Evolutionary conservation across 1,284 basidiomycete species (phyloP).

Genomic region (Tilletiaria anomala): DNA sequence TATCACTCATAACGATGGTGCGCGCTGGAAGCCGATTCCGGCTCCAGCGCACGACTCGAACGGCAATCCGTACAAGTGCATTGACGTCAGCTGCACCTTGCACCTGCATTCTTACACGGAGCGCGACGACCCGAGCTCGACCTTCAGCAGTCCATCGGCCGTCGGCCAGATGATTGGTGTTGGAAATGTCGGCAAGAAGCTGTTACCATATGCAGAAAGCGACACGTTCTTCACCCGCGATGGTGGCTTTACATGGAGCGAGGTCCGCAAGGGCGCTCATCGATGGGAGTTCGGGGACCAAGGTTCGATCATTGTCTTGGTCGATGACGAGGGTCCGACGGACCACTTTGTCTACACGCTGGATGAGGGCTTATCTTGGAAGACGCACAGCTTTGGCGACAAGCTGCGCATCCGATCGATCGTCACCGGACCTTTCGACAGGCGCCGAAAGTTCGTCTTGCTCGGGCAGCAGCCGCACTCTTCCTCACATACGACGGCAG

Average conservation of each 20-base stretch:
- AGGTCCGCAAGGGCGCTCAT: slow-evolving; percentile 94
- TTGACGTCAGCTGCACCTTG: slow-evolving; percentile 60
- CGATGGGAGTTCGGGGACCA: slow-evolving; percentile 97
- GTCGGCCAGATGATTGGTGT: slow-evolving; percentile 89
- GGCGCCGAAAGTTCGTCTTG: neutral
- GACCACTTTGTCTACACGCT: slow-evolving; percentile 76
- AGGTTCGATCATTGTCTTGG: slow-evolving; percentile 79
- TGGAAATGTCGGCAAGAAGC: slow-evolving; percentile 79
- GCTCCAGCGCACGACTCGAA: slow-evolving; percentile 66
- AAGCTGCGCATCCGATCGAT: neutral
- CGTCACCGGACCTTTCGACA: neutral
- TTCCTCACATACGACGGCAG: neutral
- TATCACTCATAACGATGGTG: slow-evolving; percentile 96
- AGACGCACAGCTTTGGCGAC: slow-evolving; percentile 63
- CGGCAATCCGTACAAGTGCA: slow-evolving; percentile 60
- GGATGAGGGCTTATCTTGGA: slow-evolving; percentile 75
- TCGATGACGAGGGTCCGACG: slow-evolving; percentile 83
- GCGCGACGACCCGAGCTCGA: slow-evolving; percentile 71
- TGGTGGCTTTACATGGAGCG: slow-evolving; percentile 93
- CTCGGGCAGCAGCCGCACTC: neutral
- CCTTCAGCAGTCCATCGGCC: slow-evolving; percentile 78
- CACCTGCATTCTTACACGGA: slow-evolving; percentile 95
- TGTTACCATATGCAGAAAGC: slow-evolving; percentile 67
- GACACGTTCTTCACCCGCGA: slow-evolving; percentile 95
- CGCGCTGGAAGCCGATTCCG: slow-evolving; percentile 67